phyloP scores from a whole-genome alignment of 2,329 filamentous ascomycete genomes.

The Neospermospora avenae region DNA sequence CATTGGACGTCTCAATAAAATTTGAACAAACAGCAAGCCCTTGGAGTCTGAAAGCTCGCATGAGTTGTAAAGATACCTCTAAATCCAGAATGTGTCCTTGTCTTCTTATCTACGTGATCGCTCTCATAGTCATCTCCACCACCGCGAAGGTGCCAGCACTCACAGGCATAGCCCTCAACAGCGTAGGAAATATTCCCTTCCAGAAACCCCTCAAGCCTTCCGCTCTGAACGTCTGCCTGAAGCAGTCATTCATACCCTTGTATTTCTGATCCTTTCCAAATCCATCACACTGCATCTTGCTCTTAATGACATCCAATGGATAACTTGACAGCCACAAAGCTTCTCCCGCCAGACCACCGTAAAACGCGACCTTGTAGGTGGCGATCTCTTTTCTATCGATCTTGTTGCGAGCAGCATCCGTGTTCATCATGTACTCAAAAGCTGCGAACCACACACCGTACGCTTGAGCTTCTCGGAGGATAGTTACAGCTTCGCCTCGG shows the following conservation, averaged over 20 bases:
- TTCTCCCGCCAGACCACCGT: conserved; percentile 92
- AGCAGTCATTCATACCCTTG: conserved; percentile 83
- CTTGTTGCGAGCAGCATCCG: conserved; percentile 74
- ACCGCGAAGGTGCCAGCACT: conserved; percentile 97
- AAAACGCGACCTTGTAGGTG: conserved; percentile 81
- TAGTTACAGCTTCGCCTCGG: conserved; percentile 81
- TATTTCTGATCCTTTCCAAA: conserved; percentile 72
- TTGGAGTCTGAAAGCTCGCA: neutral
- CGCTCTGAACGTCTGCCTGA: conserved; percentile 72
- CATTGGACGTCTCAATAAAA: no score
- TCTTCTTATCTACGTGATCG: conserved; percentile 43
- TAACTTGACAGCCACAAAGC: conserved; percentile 91
- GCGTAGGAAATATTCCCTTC: conserved; percentile 87
- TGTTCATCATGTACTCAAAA: conserved; percentile 96
- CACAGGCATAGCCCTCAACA: conserved; percentile 94
- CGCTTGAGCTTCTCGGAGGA: conserved; percentile 85
- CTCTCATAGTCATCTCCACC: conserved; percentile 63
- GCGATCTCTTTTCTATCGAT: conserved; percentile 75
- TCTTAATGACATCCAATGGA: conserved; percentile 96
- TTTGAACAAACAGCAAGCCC: neutral
- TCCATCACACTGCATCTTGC: conserved; percentile 98
- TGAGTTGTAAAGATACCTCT: neutral
- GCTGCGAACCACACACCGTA: conserved; percentile 95
- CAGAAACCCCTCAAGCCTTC: conserved; percentile 87
- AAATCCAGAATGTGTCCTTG: neutral